Base-by-base conservation (phyloP, 805 yeast species). In the Peterozyma xylosa region DNA sequence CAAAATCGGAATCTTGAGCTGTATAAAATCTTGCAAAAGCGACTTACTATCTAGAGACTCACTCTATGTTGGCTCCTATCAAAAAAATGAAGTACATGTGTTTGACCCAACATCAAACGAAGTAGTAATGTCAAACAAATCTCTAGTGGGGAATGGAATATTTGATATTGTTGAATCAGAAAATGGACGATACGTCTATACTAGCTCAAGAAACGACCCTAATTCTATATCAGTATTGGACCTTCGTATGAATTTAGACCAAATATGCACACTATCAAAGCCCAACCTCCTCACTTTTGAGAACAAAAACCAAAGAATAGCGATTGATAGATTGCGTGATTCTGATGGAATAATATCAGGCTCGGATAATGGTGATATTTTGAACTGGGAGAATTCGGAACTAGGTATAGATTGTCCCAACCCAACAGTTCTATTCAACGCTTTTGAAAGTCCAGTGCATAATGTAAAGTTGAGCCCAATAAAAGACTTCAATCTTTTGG, bases 171-270 rank as follows among this genome's bases (percentile, higher is more conserved):
- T 70, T 6, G 58, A 51, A 27, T 62, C 70, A 16, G 52, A 50
- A 1, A 68, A 66, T 50, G 68, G 64, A 4, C 60, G 59, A 34
- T 69, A 58, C 41, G 15, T 66, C 5, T 70, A 58, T 43, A 56
- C 57, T 1, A 27, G 67, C 1, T 53, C 59, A 30, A 52, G 76
- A 30, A 53, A 58, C 32, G 46, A 59, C 9, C 27, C 27, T 21
- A 42, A 50, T 17, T 36, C 14, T 1, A 63, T 70, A 17, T 58
- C 58, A 5, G 51, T 69, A 3, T 43, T 67, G 11, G 76, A 70
- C 45, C 34, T 51, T 3, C 46, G 76, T 29, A 58, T 62, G 65
- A 34, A 45, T 50, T 27, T 52, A 48, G 1, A 37, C 37, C 33
- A 40, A 51, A 47, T 48, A 5, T 42, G 45, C 3, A 30, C 39